Percentiles rank a stretch among this genome's conserved stretches.
Evolutionary conservation across 2,329 filamentous ascomycete genomes (phyloP).

Genomic region (Hypoxylon sp.): DNA sequence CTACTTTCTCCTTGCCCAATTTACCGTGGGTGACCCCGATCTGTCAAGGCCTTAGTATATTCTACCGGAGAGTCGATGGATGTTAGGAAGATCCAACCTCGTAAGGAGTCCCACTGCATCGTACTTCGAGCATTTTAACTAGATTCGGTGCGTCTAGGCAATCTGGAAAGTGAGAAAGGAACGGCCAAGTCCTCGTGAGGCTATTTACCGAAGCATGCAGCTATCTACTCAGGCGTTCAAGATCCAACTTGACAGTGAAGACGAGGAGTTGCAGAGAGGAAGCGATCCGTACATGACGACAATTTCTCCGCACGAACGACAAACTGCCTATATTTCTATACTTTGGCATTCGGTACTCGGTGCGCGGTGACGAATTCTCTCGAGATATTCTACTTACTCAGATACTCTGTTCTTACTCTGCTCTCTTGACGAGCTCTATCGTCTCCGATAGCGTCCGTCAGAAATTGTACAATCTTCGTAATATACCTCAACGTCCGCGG

Average conservation of each 20-base stretch:
- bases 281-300: not conserved
- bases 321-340: not conserved
- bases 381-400: not conserved
- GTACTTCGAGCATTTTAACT: constrained; percentile 32
- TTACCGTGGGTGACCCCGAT: constrained; percentile 49
- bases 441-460: not conserved
- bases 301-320: constrained; percentile 3
- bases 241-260: not conserved
- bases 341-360: not conserved
- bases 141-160: not conserved
- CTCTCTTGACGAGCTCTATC: not conserved
- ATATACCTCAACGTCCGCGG: not conserved
- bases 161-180: not conserved
- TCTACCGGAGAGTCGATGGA: not conserved
- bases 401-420: not conserved
- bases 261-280: not conserved
- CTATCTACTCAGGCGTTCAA: not conserved
- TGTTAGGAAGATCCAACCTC: constrained; percentile 26
- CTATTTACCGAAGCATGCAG: not conserved
- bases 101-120: constrained; percentile 28
- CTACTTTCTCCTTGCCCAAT: constrained; percentile 43
- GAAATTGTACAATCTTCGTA: not conserved
- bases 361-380: constrained; percentile 7
- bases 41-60: constrained; percentile 34
- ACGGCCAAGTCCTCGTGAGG: not conserved